phyloP scores from a whole-genome alignment of 75 land plant genomes.

The Larix kaempferi region DNA sequence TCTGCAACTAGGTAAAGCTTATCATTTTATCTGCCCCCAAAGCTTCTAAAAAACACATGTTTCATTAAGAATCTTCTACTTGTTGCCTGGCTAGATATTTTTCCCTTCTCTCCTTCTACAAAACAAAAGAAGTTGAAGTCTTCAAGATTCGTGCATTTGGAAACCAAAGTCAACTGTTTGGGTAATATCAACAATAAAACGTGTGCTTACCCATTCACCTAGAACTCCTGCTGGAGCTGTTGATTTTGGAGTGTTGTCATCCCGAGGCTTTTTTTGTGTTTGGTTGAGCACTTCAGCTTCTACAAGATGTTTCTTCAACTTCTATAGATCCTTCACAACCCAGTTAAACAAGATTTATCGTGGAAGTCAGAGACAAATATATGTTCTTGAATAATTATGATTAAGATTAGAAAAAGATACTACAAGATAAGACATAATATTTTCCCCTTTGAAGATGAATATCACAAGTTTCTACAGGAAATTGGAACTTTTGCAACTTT shows the following conservation, averaged over 20 bases:
- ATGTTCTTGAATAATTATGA: background rate
- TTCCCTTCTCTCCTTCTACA: constrained; percentile 68
- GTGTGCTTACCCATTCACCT: constrained; percentile 41
- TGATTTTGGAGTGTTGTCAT: constrained; percentile 29
- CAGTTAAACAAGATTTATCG: background rate
- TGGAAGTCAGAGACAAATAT: background rate
- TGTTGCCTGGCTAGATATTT: constrained; percentile 71
- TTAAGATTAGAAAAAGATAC: background rate
- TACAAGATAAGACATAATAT: background rate
- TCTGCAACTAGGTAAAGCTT: background rate
- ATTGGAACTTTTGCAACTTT: background rate
- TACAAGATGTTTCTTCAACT: constrained; percentile 70
- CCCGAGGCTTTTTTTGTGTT: constrained; percentile 80
- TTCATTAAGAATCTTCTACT: constrained; percentile 56
- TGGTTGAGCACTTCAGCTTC: constrained; percentile 89
- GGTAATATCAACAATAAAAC: constrained; percentile 10
- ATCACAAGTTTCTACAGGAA: background rate
- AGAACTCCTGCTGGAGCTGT: constrained; percentile 37
- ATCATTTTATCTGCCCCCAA: background rate
- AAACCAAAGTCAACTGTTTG: background rate
- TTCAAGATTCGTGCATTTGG: constrained; percentile 2
- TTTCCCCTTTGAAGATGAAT: background rate
- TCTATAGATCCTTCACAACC: constrained; percentile 64
- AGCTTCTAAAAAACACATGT: background rate
- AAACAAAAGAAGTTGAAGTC: background rate